Percentiles rank a stretch among this genome's conserved stretches.
These are phyloP conservation scores for Colletotrichum sp. DNA, from an alignment of 2,329 filamentous ascomycete genomes.

Conservation along the genomic window DNA sequence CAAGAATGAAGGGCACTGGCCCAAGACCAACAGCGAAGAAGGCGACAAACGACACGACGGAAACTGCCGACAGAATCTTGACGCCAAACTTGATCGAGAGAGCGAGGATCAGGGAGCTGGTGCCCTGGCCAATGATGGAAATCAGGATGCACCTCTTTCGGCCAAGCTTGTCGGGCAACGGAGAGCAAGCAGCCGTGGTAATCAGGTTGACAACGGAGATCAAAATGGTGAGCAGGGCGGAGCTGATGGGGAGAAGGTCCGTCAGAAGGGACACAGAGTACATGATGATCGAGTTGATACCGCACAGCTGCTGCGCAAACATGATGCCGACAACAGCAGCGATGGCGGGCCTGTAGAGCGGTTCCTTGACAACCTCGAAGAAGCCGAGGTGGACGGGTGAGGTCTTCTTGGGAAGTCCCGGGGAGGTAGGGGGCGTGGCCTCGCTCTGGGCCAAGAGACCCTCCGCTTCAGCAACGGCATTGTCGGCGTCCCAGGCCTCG, in stretches of 20 bases:
- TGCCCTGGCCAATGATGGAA: constrained; percentile 85
- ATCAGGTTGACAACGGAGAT: constrained; percentile 87
- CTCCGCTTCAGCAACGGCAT: constrained; percentile 66
- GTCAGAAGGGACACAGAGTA: constrained; percentile 92
- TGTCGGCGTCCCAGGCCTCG: constrained; percentile 57
- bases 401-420: constrained; percentile 22
- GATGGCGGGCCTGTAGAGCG: constrained; percentile 73
- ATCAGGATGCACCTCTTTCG: constrained; percentile 84
- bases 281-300: constrained; percentile 98
- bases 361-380: constrained; percentile 68
- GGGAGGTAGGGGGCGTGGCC: constrained; percentile 25
- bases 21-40: constrained; percentile 91
- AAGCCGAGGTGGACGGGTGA: constrained; percentile 57
- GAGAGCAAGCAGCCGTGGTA: constrained; percentile 81
- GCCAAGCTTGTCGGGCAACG: constrained; percentile 84
- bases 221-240: constrained; percentile 82
- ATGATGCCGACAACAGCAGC: constrained; percentile 89
- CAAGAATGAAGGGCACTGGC: constrained; percentile 92
- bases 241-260: constrained; percentile 79
- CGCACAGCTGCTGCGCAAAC: constrained; percentile 90
- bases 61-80: constrained; percentile 78
- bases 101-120: constrained; percentile 76
- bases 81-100: constrained; percentile 76
- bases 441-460: constrained; percentile 59
- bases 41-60: constrained; percentile 84